phyloP scores from a whole-genome alignment of 257 asterid species.

The Scutellaria galericulata region DNA sequence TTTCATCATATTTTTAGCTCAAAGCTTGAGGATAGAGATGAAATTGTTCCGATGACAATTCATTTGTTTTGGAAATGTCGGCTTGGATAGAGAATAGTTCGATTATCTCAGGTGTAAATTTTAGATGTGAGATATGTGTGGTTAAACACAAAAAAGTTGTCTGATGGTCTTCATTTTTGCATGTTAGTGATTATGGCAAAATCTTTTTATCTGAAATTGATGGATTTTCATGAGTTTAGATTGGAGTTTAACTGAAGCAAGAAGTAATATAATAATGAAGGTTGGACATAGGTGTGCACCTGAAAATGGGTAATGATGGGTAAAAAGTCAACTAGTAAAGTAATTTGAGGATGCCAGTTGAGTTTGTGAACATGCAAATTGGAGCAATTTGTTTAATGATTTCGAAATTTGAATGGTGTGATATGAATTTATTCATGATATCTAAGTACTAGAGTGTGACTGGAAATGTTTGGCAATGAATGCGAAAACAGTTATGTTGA shows the following conservation, averaged over 20 bases:
- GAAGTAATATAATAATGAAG: not conserved
- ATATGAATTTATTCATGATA: not conserved
- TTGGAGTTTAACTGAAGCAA: not conserved
- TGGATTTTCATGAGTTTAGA: slow-evolving; percentile 19
- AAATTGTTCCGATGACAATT: slow-evolving; percentile 22
- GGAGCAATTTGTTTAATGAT: slow-evolving; percentile 19
- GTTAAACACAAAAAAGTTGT: not conserved
- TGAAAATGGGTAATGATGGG: not conserved
- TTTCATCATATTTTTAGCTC: not conserved
- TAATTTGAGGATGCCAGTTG: slow-evolving; percentile 24
- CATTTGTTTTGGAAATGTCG: slow-evolving; percentile 22
- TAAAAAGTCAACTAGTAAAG: slow-evolving; percentile 10
- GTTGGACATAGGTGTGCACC: not conserved
- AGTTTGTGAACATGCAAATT: slow-evolving; percentile 23
- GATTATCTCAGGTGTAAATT: not conserved
- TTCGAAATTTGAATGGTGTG: slow-evolving; percentile 4
- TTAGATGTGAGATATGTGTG: not conserved
- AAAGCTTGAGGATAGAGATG: slow-evolving; percentile 5
- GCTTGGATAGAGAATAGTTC: slow-evolving; percentile 11
- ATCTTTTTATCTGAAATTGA: slow-evolving; percentile 2
- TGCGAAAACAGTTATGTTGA: not conserved
- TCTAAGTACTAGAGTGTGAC: not conserved
- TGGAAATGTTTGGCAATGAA: slow-evolving; percentile 6
- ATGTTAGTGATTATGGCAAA: not conserved
- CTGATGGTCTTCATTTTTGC: not conserved